Base-by-base conservation (phyloP, 768 basidiomycete genomes). In the Suillus decipiens region DNA sequence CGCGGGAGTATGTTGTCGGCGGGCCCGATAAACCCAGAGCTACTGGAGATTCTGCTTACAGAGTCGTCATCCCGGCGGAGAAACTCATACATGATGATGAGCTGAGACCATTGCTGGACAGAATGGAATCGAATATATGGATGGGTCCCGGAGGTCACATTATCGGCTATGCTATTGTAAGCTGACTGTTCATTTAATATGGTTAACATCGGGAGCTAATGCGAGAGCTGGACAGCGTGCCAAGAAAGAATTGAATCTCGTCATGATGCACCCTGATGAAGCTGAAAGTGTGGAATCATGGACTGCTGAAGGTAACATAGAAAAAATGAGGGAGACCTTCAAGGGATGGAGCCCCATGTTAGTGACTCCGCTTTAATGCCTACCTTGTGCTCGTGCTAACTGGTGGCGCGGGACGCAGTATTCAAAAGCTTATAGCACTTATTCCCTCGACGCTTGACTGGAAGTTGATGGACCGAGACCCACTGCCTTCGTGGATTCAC, bases 21-120 rank as follows among this genome's bases (percentile, higher is more conserved):
- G 80, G 79, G 0, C 74, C 73, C 0, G 77, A 81, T 48, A 78
- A 79, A 39, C 77, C 82, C 0, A 80, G 79, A 0, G 78, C 84
- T 7, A 89, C 89, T 0, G 89, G 88, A 0, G 87, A 89, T 66
- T 82, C 86, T 0, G 88, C 86, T 0, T 89, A 87, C 69, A 80
- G 89, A 59, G 83, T 84, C 5, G 74, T 82, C 36, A 76, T 89
- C 45, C 76, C 82, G 2, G 78, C 84, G 0, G 75, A 69, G 51
- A 53, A 75, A 1, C 75, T 89, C 69, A 61, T 85, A 14, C 67
- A 71, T 9, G 85, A 89, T 63, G 84, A 84, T 0, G 84, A 85
- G 5, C 76, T 89, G 36, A 77, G 71, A 62, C 61, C 69, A 1
- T 74, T 89, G 14, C 78, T 88, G 0, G 85, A 89, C 14, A 71